Conservation (phyloP, 768 basidiomycete genomes). For the Rhodotorula kratochvilovae region DNA sequence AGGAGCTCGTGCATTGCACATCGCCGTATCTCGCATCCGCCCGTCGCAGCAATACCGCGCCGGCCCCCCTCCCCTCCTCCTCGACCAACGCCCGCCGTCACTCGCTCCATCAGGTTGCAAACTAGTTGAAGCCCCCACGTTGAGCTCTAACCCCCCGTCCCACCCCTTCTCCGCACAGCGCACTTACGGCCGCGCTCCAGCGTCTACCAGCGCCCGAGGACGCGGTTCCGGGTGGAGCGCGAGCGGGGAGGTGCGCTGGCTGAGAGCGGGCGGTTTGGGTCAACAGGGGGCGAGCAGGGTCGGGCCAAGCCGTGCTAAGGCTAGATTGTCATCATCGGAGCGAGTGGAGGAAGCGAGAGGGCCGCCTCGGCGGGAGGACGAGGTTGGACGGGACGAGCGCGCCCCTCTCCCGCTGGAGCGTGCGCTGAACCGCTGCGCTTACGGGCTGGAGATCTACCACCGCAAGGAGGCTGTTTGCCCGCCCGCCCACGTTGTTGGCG, state of each 20-base stretch:
- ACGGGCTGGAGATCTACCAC: too few relatives aligned
- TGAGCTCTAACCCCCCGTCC: neutral
- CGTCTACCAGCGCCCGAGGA: neutral
- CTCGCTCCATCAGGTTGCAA: slow-evolving; percentile 13
- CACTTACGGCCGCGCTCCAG: neutral
- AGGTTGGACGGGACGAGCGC: too few relatives aligned
- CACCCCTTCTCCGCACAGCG: neutral
- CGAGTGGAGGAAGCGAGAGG: neutral
- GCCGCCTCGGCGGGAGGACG: too few relatives aligned
- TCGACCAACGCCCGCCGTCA: neutral
- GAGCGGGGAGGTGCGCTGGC: neutral
- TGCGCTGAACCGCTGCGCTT: too few relatives aligned
- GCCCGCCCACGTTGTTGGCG: too few relatives aligned
- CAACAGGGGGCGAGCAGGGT: neutral
- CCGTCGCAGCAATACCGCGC: neutral
- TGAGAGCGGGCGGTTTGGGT: neutral
- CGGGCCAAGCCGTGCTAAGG: neutral
- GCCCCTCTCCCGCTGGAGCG: too few relatives aligned
- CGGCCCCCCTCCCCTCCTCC: too few relatives aligned
- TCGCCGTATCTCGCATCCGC: too few relatives aligned
- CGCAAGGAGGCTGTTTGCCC: too few relatives aligned
- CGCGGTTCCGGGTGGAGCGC: neutral
- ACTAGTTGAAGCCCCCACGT: neutral
- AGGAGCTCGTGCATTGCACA: too few relatives aligned
- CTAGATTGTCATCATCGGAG: neutral